These are phyloP conservation scores for Komagataella ulmi DNA, from an alignment of 805 yeast species.

Conservation along the genomic window DNA sequence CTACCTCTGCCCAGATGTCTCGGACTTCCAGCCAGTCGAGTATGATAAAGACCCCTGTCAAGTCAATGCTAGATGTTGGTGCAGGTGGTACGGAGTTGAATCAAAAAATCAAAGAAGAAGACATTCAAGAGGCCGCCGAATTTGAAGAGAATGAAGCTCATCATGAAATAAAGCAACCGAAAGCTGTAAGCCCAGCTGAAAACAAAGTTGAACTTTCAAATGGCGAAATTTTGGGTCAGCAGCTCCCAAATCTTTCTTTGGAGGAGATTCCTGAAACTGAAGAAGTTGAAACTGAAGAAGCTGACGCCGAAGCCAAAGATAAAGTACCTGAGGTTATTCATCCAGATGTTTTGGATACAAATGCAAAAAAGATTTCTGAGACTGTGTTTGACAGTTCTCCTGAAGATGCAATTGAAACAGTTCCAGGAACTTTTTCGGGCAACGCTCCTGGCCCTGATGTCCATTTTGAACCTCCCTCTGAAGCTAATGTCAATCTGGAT, in stretches of 20 bases:
- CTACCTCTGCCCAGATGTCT: neutral
- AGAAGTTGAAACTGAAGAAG: neutral
- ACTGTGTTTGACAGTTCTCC: neutral
- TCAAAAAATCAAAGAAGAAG: neutral
- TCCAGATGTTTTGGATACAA: neutral
- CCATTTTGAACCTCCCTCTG: neutral
- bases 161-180: neutral
- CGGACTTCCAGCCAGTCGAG: neutral
- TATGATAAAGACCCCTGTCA: constrained; percentile 1
- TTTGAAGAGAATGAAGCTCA: neutral
- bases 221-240: neutral
- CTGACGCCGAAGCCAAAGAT: neutral
- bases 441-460: neutral
- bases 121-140: neutral
- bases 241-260: neutral
- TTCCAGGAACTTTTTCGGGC: neutral
- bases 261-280: neutral
- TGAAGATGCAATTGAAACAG: neutral
- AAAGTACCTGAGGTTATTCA: neutral
- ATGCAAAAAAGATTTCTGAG: too few relatives aligned
- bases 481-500: neutral
- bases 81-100: neutral
- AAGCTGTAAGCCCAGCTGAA: neutral
- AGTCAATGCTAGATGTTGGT: constrained; percentile 3
- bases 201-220: neutral